Percentiles rank a stretch among this genome's conserved stretches.
These are phyloP conservation scores for Cordyceps militaris DNA, from an alignment of 2,329 filamentous ascomycete species.

Conservation along the genomic window DNA sequence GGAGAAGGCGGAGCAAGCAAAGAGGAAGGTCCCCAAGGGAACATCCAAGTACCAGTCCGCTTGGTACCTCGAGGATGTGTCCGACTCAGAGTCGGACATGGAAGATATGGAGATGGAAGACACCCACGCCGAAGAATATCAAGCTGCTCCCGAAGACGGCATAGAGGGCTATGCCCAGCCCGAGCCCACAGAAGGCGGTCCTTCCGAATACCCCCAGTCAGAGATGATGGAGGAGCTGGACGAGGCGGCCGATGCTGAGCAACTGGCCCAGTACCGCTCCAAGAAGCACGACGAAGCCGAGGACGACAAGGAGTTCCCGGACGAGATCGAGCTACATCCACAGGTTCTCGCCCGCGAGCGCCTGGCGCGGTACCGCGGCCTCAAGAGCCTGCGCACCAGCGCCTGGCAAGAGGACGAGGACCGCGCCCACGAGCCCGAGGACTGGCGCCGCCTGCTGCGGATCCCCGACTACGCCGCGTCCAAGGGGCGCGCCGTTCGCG, in stretches of 20 bases:
- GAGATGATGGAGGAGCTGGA: conserved; percentile 85
- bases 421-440: conserved; percentile 75
- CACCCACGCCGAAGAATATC: conserved; percentile 47
- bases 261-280: conserved; percentile 74
- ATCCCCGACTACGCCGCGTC: conserved; percentile 86
- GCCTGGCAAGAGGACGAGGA: conserved; percentile 88
- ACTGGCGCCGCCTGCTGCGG: conserved; percentile 80
- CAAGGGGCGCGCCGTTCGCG: conserved; percentile 66
- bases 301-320: conserved; percentile 91
- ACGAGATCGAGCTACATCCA: conserved; percentile 92
- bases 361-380: conserved; percentile 75
- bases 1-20: conserved; percentile 33
- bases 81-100: conserved; percentile 78
- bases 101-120: conserved; percentile 59
- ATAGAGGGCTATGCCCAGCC: conserved; percentile 60
- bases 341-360: conserved; percentile 80
- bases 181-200: conserved; percentile 67
- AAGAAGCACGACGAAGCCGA: conserved; percentile 73
- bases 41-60: conserved; percentile 92
- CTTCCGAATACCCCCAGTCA: conserved; percentile 87
- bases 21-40: conserved; percentile 69
- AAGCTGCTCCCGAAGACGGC: conserved; percentile 73
- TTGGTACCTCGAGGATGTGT: conserved; percentile 81
- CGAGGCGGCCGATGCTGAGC: conserved; percentile 69
- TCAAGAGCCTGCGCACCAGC: conserved; percentile 86